These are phyloP conservation scores for Xylariaceae sp. DNA, from an alignment of 2,329 filamentous ascomycete genomes.

Conservation along the genomic window DNA sequence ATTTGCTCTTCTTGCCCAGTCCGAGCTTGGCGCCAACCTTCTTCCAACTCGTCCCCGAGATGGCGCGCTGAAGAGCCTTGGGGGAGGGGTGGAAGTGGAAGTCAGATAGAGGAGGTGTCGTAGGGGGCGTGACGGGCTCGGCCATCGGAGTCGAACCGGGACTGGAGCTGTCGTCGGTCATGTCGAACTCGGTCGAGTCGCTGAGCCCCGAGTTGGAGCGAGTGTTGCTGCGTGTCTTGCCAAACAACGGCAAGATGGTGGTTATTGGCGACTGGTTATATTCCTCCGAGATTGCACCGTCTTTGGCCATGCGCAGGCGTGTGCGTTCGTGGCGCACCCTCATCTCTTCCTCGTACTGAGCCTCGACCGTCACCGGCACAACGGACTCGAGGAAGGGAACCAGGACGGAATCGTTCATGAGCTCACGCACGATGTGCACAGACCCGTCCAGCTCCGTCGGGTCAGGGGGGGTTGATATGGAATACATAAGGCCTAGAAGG, in stretches of 20 bases:
- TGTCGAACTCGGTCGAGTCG: slow-evolving; percentile 44
- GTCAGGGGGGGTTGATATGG: slow-evolving; percentile 57
- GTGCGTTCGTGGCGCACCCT: slow-evolving; percentile 36
- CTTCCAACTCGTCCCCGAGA: slow-evolving; percentile 57
- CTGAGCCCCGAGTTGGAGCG: slow-evolving; percentile 42
- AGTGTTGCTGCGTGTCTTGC: slow-evolving; percentile 33
- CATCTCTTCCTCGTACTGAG: slow-evolving; percentile 32
- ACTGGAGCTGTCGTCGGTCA: slow-evolving; percentile 60
- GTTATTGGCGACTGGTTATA: slow-evolving; percentile 40
- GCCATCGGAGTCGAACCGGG: slow-evolving; percentile 49
- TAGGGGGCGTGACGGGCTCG: slow-evolving; percentile 70
- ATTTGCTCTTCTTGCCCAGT: slow-evolving; percentile 48
- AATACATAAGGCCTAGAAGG: slow-evolving; percentile 59
- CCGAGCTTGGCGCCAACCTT: slow-evolving; percentile 58
- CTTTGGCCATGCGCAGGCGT: slow-evolving; percentile 35
- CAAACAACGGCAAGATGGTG: slow-evolving; percentile 38
- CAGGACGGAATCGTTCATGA: slow-evolving; percentile 96
- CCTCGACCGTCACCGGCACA: slow-evolving; percentile 34
- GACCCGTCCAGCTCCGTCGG: slow-evolving; percentile 76
- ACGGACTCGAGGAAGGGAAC: slow-evolving; percentile 80
- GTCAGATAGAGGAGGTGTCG: slow-evolving; percentile 61
- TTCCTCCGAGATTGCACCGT: slow-evolving; percentile 33
- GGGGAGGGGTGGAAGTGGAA: slow-evolving; percentile 48
- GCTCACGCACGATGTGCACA: slow-evolving; percentile 81
- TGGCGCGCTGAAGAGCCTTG: slow-evolving; percentile 48